Percentiles rank a stretch among this genome's conserved stretches.
These are phyloP conservation scores for Plectranthus barbatus DNA, from an alignment of 257 asterid species.

Conservation along the genomic window DNA sequence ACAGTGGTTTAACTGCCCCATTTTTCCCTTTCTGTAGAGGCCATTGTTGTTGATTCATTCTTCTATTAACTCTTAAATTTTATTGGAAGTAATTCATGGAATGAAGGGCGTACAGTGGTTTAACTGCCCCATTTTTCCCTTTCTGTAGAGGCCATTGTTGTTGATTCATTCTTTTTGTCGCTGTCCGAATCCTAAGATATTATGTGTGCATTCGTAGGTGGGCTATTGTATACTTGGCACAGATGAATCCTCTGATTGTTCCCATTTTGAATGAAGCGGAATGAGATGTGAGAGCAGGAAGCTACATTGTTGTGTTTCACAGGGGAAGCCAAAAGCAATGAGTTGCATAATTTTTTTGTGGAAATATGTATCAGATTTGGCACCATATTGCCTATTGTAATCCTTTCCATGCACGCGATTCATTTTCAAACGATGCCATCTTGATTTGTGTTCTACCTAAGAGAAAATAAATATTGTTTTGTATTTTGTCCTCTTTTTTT, in stretches of 20 bases:
- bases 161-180: neutral
- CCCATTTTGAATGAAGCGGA: slow-evolving; percentile 69
- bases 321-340: slow-evolving; percentile 14
- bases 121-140: neutral
- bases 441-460: slow-evolving; percentile 14
- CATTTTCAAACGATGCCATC: slow-evolving; percentile 20
- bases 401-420: slow-evolving; percentile 8
- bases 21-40: neutral
- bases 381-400: slow-evolving; percentile 19
- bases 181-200: slow-evolving; percentile 1
- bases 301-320: slow-evolving; percentile 7
- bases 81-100: too few species aligned
- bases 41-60: neutral
- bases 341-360: neutral
- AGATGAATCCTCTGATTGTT: slow-evolving; percentile 87
- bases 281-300: slow-evolving; percentile 17
- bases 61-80: too few species aligned
- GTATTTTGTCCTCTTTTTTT: neutral
- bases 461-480: slow-evolving; percentile 17
- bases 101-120: too few species aligned
- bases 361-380: slow-evolving; percentile 3
- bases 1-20: too few species aligned
- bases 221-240: slow-evolving; percentile 88
- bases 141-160: neutral
- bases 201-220: slow-evolving; percentile 42